Evolutionary conservation across 805 yeast species (phyloP), one percentile per base, ranked within the genome.

Genomic region (Kodamaea laetipori): DNA sequence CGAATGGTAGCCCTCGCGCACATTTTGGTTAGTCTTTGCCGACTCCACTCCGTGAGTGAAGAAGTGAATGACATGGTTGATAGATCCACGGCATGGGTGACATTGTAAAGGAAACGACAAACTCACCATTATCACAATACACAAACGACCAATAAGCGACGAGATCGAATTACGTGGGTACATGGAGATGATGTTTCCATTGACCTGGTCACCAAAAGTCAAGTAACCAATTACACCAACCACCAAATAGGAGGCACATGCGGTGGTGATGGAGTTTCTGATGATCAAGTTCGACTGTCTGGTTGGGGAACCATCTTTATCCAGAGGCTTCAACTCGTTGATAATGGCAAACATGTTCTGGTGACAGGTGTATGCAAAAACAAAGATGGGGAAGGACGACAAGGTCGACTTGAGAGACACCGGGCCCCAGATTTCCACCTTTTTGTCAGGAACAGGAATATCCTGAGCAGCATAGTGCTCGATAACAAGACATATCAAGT

Each of bases 291-390:
- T 74, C 31, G 76, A 64, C 51, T 71, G 76, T 44, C 76, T 58
- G 1, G 76, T 70, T 50, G 63, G 69, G 31, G 69, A 61, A 19
- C 73, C 74, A 26, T 53, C 61, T 2, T 26, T 48, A 6, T 62
- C 73, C 52, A 53, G 54, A n/a, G 67, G 64, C 42, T 60, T 52
- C 49, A 85, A 67, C 61, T 86, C 95, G 55, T 84, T 82, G 55
- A 83, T 77, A 41, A 86, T 84, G 7, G 89, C 81, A 58, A 82
- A 84, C 73, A 86, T 79, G 62, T 85, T 86, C 66, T 86, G 92
- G 46, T 85, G 85, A 39, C 94, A 89, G 0, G 92, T 85, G 61
- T 77, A 86, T 1, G 95, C 94, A 63, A 86, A 83, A 10, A 86
- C 82, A 27, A 86, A 76, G 44, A 86, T 82, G 18, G 87, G 85